These are phyloP conservation scores for Paraleonurus japonicus DNA, from an alignment of 257 asterid genomes.

Conservation along the genomic window DNA sequence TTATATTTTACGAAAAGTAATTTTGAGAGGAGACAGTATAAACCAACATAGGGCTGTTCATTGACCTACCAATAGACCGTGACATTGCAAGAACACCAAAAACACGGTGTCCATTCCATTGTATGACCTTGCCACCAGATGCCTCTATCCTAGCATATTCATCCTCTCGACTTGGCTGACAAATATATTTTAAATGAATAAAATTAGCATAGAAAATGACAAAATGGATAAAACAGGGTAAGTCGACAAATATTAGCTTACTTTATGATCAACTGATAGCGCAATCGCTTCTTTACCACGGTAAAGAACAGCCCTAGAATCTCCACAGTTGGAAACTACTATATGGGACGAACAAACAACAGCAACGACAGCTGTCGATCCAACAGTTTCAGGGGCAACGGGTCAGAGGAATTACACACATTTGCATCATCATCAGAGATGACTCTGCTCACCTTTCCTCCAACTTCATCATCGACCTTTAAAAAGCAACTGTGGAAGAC, in stretches of 20 bases:
- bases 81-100: conserved; percentile 97
- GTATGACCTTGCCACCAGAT: conserved; percentile 85
- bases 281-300: conserved; percentile 87
- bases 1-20: no score
- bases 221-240: background rate
- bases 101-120: conserved; percentile 89
- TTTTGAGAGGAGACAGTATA: background rate
- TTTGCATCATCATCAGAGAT: conserved; percentile 27
- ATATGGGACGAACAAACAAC: conserved; percentile 77
- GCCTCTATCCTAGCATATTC: conserved; percentile 89
- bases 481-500: conserved; percentile 63
- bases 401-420: conserved; percentile 33
- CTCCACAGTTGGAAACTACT: conserved; percentile 80
- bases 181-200: conserved; percentile 5
- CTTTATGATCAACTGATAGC: conserved; percentile 72
- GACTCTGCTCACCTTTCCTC: conserved; percentile 49
- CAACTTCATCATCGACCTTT: conserved; percentile 76
- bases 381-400: conserved; percentile 74
- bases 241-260: conserved; percentile 25
- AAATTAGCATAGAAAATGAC: background rate
- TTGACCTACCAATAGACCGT: conserved; percentile 74
- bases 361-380: conserved; percentile 86
- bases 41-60: background rate
- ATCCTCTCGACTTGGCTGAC: conserved; percentile 77
- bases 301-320: conserved; percentile 80